These are phyloP conservation scores for Debaryomyces sp. DNA, from an alignment of 1,139 yeast species.

Conservation along the genomic window DNA sequence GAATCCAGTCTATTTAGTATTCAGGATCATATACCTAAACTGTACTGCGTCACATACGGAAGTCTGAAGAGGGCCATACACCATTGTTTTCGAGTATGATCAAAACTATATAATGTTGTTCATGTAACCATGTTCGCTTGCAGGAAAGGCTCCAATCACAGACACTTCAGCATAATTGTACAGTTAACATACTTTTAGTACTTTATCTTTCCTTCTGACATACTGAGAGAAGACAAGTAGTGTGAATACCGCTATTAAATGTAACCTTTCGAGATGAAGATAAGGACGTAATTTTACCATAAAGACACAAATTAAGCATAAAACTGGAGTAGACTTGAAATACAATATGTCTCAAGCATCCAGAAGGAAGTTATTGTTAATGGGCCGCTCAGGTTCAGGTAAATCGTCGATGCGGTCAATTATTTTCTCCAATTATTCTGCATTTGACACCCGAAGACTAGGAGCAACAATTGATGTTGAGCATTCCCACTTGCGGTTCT, in stretches of 20 bases:
- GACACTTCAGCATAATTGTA: not conserved
- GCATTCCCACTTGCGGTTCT: slow-evolving; percentile 87
- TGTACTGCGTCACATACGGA: not conserved
- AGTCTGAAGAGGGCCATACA: not conserved
- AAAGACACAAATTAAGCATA: not conserved
- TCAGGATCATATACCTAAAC: not conserved
- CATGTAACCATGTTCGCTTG: not conserved
- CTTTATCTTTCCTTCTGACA: not conserved
- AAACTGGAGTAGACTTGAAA: not conserved
- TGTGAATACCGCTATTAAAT: not conserved
- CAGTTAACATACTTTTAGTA: not conserved
- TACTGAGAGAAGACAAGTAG: not conserved
- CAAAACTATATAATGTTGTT: not conserved
- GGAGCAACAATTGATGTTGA: slow-evolving; percentile 99
- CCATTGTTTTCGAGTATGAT: not conserved
- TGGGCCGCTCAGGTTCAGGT: slow-evolving; percentile 98
- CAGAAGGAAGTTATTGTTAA: slow-evolving; percentile 47
- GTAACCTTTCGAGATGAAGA: not conserved
- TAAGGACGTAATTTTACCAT: not conserved
- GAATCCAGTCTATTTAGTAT: not conserved
- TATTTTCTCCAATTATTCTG: slow-evolving; percentile 92
- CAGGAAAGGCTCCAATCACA: not conserved
- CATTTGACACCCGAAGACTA: slow-evolving; percentile 90
- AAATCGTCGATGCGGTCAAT: slow-evolving; percentile 97
- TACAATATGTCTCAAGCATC: slow-evolving; percentile 31